These are phyloP conservation scores for Pelargonium nanum DNA, from an alignment of 345 rosid genomes.

Conservation along the genomic window DNA sequence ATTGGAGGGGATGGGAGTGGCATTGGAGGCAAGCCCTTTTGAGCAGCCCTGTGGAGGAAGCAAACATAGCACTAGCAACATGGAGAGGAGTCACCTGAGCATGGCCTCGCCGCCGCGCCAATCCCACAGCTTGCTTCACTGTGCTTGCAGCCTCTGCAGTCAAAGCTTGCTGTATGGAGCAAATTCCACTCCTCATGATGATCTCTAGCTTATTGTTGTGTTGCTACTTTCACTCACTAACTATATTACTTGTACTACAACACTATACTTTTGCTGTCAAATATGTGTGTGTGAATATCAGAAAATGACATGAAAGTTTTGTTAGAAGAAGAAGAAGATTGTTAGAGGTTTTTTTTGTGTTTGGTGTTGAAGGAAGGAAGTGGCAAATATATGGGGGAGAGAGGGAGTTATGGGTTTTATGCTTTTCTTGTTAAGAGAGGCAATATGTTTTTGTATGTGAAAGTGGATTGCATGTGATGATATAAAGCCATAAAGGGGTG, in stretches of 20 bases:
- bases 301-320: too few species aligned
- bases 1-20: conserved; percentile 69
- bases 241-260: too few species aligned
- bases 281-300: too few species aligned
- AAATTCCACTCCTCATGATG: conserved; percentile 38
- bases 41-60: conserved; percentile 44
- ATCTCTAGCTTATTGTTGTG: conserved; percentile 3
- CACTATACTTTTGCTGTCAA: too few species aligned
- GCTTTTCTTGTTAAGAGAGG: conserved; percentile 60
- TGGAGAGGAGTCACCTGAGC: conserved; percentile 75
- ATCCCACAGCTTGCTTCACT: conserved; percentile 51
- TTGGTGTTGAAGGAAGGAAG: too few species aligned
- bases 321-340: too few species aligned
- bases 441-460: conserved; percentile 27
- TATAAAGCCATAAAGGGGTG: background rate
- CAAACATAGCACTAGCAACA: conserved; percentile 60
- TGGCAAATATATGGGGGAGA: conserved; percentile 1
- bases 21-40: conserved; percentile 55
- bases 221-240: background rate
- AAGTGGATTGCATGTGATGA: conserved; percentile 65
- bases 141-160: conserved; percentile 45
- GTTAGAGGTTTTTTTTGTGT: too few species aligned
- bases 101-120: conserved; percentile 60
- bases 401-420: conserved; percentile 23
- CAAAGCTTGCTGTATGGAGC: conserved; percentile 44